phyloP scores from a whole-genome alignment of 805 yeast genomes.

The Wickerhamiella qilinensis region DNA sequence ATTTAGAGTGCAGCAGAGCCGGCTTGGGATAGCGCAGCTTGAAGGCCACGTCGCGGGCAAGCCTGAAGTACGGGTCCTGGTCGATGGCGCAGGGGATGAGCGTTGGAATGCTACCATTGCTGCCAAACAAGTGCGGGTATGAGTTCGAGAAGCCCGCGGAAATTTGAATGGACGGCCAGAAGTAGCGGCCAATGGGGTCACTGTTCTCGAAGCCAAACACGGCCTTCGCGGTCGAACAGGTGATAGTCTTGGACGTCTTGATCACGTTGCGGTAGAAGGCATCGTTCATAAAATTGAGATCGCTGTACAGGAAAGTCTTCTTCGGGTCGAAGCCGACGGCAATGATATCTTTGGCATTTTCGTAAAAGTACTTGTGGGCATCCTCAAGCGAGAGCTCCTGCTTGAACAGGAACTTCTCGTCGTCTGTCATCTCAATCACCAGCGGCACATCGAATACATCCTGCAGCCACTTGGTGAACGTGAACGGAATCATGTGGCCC shows the following conservation, averaged over 20 bases:
- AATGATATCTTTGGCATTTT: constrained; percentile 83
- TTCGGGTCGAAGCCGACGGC: constrained; percentile 90
- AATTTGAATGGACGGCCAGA: constrained; percentile 92
- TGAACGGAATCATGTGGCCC: constrained; percentile 93
- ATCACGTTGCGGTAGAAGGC: constrained; percentile 90
- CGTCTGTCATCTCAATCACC: constrained; percentile 87
- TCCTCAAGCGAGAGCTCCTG: constrained; percentile 77
- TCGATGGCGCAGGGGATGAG: constrained; percentile 98
- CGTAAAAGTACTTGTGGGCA: constrained; percentile 61
- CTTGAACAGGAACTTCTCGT: constrained; percentile 91
- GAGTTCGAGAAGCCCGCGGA: constrained; percentile 93
- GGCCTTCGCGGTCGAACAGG: constrained; percentile 92
- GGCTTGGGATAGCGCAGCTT: constrained; percentile 85
- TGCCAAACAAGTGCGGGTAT: constrained; percentile 81
- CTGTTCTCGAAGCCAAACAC: constrained; percentile 93
- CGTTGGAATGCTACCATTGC: constrained; percentile 83
- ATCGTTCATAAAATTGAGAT: constrained; percentile 82
- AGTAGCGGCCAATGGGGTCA: constrained; percentile 86
- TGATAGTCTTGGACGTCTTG: constrained; percentile 81
- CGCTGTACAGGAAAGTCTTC: constrained; percentile 90
- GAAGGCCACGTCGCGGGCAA: constrained; percentile 92
- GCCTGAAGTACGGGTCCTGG: constrained; percentile 96
- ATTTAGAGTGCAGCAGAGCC: constrained; percentile 79
- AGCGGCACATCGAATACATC: constrained; percentile 94
- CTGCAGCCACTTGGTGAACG: constrained; percentile 95